Percentiles rank a stretch among this genome's conserved stretches.
These are phyloP conservation scores for Dichotomocladium elegans DNA, from an alignment of 371 early-diverging fungal species.

Conservation along the genomic window DNA sequence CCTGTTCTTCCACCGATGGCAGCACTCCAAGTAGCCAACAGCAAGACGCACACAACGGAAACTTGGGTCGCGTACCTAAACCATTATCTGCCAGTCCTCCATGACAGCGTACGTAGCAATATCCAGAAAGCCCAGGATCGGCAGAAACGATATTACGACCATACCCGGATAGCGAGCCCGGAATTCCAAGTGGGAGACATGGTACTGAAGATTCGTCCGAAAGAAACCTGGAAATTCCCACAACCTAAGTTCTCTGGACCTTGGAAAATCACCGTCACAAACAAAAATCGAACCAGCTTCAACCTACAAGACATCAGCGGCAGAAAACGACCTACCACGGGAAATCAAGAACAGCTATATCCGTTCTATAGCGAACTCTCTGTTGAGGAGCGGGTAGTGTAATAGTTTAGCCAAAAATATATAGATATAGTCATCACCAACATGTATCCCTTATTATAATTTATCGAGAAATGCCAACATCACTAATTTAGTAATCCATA, in stretches of 20 bases:
- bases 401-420: no score
- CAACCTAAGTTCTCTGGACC: slow-evolving; percentile 4
- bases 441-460: no score
- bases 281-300: not conserved
- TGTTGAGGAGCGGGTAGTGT: no score
- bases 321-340: not conserved
- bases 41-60: not conserved
- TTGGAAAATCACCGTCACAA: not conserved
- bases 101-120: not conserved
- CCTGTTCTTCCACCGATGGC: not conserved
- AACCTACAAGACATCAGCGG: not conserved
- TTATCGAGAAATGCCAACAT: no score
- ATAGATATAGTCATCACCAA: no score
- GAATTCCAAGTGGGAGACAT: not conserved
- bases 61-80: slow-evolving; percentile 13
- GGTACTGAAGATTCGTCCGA: not conserved
- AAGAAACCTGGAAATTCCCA: not conserved
- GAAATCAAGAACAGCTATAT: not conserved
- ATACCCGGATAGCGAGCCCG: not conserved
- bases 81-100: slow-evolving; percentile 9
- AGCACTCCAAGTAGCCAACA: not conserved
- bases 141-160: slow-evolving; percentile 7
- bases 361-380: not conserved
- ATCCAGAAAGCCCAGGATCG: slow-evolving; percentile 14
- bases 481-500: no score